Evolutionary conservation across 1,284 basidiomycete genomes (phyloP), one percentile per base, ranked within the genome.

Genomic region (Ustilago loliicola): DNA sequence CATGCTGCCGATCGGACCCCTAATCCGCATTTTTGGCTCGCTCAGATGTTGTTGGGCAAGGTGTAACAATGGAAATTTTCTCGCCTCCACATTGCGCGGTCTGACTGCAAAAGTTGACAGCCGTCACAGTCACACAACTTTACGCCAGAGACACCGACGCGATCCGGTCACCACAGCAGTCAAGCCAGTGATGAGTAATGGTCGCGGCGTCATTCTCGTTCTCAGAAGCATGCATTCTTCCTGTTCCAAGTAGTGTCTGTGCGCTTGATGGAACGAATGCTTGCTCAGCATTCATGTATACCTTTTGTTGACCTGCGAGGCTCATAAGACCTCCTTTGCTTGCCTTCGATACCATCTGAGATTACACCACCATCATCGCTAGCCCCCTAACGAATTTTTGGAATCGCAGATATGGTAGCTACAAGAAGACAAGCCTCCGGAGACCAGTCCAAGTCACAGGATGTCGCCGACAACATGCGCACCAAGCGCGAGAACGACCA

Each of bases 131-230:
- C 38, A 56, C 5, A 5, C 21, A 40, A 21, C 55, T 52, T 65
- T 65, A 57, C 68, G 62, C 68, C 40, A 65, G 61, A 42, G 36
- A 57, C 55, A 64, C 53, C 53, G 15, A 48, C 25, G 48, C 36
- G 48, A 27, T 21, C 47, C 36, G 19, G 42, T 25, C n/a, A 50
- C 59, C 11, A 23, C 21, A 45, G 32, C 60, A 25, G 23, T 34
- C 19, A 25, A 21, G 23, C 19, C 52, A 30, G 34, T n/a, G 70
- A 72, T 72, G 70, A 72, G 70, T 67, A 66, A 72, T 56, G 65
- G 36, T 52, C 17, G 42, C 32, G 53, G 64, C 70, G 61, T 72
- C 69, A 66, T 72, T 32, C 45, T 40, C 45, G 45, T 48, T 21
- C 29, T n/a, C 11, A n/a, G 15, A 27, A 23, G 6, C 40, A 45